Percentiles rank a stretch among this genome's conserved stretches.
These are phyloP conservation scores for Ganoderma leucocontextum DNA, from an alignment of 1,284 basidiomycete species.

Conservation along the genomic window DNA sequence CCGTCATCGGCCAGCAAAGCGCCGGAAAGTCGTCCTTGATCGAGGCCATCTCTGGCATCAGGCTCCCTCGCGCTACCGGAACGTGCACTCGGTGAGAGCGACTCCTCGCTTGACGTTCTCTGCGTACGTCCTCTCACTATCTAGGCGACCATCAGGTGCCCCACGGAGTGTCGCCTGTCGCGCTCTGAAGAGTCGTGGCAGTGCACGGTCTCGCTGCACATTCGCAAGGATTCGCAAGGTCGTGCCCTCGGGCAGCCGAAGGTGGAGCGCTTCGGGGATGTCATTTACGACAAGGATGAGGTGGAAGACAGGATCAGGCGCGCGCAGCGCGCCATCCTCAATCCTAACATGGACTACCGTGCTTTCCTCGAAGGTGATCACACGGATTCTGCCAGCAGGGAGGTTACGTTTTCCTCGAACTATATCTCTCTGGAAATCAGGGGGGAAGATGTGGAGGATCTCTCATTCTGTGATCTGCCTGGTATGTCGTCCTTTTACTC, in stretches of 20 bases:
- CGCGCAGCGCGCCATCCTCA: slow-evolving; percentile 79
- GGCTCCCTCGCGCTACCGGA: slow-evolving; percentile 66
- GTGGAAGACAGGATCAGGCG: slow-evolving; percentile 73
- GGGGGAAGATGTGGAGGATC: slow-evolving; percentile 73
- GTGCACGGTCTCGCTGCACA: slow-evolving; percentile 65
- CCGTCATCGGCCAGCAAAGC: slow-evolving; percentile 53
- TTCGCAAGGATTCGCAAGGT: slow-evolving; percentile 52
- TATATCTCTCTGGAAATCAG: slow-evolving; percentile 72
- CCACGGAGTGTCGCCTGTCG: slow-evolving; percentile 72
- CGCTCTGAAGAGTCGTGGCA: slow-evolving; percentile 58
- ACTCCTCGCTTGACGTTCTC: background rate
- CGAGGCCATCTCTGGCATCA: slow-evolving; percentile 78
- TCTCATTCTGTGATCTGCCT: slow-evolving; percentile 78
- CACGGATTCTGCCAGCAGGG: slow-evolving; percentile 32
- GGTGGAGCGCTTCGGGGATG: slow-evolving; percentile 58
- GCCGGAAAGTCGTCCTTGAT: slow-evolving; percentile 80
- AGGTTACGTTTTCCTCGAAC: slow-evolving; percentile 69
- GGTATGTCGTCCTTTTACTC: slow-evolving; percentile 46
- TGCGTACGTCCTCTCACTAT: background rate
- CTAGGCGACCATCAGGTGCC: slow-evolving; percentile 56
- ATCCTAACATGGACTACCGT: slow-evolving; percentile 49
- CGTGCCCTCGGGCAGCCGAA: slow-evolving; percentile 49
- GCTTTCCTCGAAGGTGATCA: slow-evolving; percentile 44
- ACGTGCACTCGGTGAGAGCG: slow-evolving; percentile 68
- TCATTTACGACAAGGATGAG: slow-evolving; percentile 56